These are phyloP conservation scores for Hebeloma cylindrosporum DNA, from an alignment of 768 basidiomycete genomes.

Conservation along the genomic window DNA sequence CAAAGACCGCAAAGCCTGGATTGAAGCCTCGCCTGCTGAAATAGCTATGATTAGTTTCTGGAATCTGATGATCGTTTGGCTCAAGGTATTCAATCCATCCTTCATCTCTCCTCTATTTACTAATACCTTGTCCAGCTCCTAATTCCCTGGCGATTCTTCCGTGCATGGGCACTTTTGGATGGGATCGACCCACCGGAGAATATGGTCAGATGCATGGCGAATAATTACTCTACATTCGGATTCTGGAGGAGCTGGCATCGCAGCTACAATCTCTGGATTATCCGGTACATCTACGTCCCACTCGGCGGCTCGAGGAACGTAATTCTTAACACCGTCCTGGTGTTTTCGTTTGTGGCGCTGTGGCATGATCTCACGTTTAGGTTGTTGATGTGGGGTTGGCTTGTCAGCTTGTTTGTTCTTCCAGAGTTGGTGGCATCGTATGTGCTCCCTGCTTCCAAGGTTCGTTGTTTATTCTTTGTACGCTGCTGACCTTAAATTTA, in stretches of 20 bases:
- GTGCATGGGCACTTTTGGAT: slow-evolving; percentile 86
- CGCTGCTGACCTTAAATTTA: background rate
- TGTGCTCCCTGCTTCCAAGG: slow-evolving; percentile 64
- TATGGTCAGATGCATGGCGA: slow-evolving; percentile 98
- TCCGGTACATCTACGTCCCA: slow-evolving; percentile 95
- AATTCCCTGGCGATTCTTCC: slow-evolving; percentile 96
- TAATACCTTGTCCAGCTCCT: slow-evolving; percentile 62
- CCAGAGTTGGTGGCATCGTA: slow-evolving; percentile 73
- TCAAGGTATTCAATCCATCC: slow-evolving; percentile 65
- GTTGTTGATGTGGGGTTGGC: slow-evolving; percentile 96
- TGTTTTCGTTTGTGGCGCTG: slow-evolving; percentile 95
- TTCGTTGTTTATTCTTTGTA: slow-evolving; percentile 30
- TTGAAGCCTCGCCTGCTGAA: slow-evolving; percentile 71
- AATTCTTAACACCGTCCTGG: slow-evolving; percentile 65
- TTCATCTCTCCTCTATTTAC: background rate
- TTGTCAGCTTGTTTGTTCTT: slow-evolving; percentile 84
- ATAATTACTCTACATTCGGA: slow-evolving; percentile 90
- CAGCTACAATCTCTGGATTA: slow-evolving; percentile 94
- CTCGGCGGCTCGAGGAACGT: slow-evolving; percentile 67
- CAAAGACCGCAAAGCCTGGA: slow-evolving; percentile 86
- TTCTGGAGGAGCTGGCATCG: slow-evolving; percentile 99
- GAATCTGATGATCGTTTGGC: slow-evolving; percentile 95
- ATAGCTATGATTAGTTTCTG: slow-evolving; percentile 94
- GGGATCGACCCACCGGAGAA: slow-evolving; percentile 96
- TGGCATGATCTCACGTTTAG: slow-evolving; percentile 95